Evolutionary conservation across 805 yeast genomes (phyloP).

Genomic region (Tetrapisispora fleetii): DNA sequence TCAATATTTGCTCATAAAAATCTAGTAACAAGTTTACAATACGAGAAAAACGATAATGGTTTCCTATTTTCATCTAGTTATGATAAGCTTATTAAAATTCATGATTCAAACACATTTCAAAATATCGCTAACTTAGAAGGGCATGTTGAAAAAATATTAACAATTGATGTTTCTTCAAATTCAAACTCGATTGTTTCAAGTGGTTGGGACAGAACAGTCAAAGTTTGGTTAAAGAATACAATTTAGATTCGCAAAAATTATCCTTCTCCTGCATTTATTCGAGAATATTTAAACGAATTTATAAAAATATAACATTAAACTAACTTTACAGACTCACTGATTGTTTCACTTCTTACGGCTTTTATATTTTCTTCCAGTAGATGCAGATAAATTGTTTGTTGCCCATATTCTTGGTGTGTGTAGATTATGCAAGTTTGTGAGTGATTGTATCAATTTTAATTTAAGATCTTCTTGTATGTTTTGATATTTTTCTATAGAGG

Average conservation of each 20-base stretch:
- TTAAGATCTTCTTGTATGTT: constrained; percentile 8
- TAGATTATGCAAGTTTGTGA: constrained; percentile 15
- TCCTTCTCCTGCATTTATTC: neutral
- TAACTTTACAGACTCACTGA: neutral
- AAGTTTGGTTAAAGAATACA: constrained; percentile 40
- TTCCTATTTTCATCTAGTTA: constrained; percentile 55
- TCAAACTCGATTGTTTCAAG: constrained; percentile 43
- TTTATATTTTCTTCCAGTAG: constrained; percentile 9
- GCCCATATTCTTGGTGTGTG: constrained; percentile 21
- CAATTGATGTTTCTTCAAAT: constrained; percentile 45
- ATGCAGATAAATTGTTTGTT: constrained; percentile 3
- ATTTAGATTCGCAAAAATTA: neutral
- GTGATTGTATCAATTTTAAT: constrained; percentile 9
- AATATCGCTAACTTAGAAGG: constrained; percentile 41
- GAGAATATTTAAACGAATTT: neutral
- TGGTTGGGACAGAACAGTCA: constrained; percentile 81
- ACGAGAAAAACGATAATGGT: constrained; percentile 37
- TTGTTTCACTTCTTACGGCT: constrained; percentile 2
- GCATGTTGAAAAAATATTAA: constrained; percentile 63
- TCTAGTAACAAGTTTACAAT: constrained; percentile 56
- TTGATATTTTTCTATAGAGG: constrained; percentile 10
- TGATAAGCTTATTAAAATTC: constrained; percentile 55
- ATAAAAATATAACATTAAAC: neutral
- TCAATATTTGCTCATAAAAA: constrained; percentile 69
- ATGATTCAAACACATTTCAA: constrained; percentile 67